Evolutionary conservation across 352 stramenopile species (phyloP), one percentile per base, ranked within the genome.

Genomic region (Phytophthora litchii): DNA sequence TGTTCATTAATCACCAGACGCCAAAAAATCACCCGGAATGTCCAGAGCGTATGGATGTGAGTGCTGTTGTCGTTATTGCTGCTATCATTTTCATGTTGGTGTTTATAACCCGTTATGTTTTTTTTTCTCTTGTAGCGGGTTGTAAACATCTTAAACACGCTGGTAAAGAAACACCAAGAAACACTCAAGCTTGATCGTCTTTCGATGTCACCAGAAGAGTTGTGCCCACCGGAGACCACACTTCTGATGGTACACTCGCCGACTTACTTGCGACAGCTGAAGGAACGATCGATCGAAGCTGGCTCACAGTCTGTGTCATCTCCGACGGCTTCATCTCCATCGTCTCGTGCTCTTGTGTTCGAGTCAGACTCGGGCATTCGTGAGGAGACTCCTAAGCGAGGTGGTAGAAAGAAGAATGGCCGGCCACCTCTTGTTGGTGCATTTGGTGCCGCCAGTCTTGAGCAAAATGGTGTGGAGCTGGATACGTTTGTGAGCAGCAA

Each of bases 401-500:
- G 47, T 25, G 63, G 63, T 2, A 60, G 41, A 25, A 77, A 64
- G 7, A 75, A 72, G 32, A 78, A 81, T 5, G 64, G 64, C 16
- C 83, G 66, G 1, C 61, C 70, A 4, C 60, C 64, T 19, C 79
- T 92, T 20, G 78, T 76, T 38, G 81, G 81, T 17, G 85, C 85
- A 8, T 94, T 94, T 52, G 85, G 80, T 0, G 83, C 83, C 16
- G 76, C 81, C 14, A 89, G 70, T 57, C 50, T 88, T 19, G 67
- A 89, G 62, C 77, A 86, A 38, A 84, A 82, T 51, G 78, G 74
- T 8, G 68, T 91, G 8, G 77, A 74, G 16, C 77, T 93, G 74
- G 87, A 96, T 54, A 96, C 87, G 14, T 94, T 91, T 53, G 84
- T 96, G 31, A 94, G 83, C 69, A 83, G 76, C 54, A 89, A 88